A percentile compares a stretch with the other conserved stretches of the same genome.
Conservation (phyloP, 345 rosid species). For the Erysimum cheiranthoides region DNA sequence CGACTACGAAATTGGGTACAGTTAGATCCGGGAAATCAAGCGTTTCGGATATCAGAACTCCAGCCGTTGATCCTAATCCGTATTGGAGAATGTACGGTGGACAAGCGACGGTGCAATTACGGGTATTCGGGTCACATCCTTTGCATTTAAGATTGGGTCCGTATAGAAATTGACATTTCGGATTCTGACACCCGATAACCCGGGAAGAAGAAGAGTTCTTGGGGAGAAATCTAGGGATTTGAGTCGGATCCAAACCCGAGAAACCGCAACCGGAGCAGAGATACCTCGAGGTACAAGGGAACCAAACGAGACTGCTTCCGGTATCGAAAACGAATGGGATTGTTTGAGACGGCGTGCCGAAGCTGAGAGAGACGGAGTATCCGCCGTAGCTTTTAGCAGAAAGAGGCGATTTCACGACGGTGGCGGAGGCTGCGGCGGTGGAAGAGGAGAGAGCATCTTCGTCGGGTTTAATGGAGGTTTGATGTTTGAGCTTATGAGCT, state of each 20-base stretch:
- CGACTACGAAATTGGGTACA: slow-evolving; percentile 64
- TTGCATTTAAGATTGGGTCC: slow-evolving; percentile 55
- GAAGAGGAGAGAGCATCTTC: slow-evolving; percentile 37
- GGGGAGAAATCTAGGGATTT: slow-evolving; percentile 59
- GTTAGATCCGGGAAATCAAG: slow-evolving; percentile 56
- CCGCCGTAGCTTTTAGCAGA: slow-evolving; percentile 77
- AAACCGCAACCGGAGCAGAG: slow-evolving; percentile 62
- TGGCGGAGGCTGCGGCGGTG: slow-evolving; percentile 31
- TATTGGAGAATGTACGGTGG: slow-evolving; percentile 79
- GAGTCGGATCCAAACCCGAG: slow-evolving; percentile 49
- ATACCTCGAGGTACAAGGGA: slow-evolving; percentile 83
- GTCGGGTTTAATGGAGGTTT: slow-evolving; percentile 31
- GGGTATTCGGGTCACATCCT: slow-evolving; percentile 53
- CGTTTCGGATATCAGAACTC: slow-evolving; percentile 64
- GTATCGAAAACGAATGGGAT: slow-evolving; percentile 72
- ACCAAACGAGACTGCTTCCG: slow-evolving; percentile 89
- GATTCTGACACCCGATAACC: slow-evolving; percentile 67
- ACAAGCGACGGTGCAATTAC: slow-evolving; percentile 67
- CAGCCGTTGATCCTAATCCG: slow-evolving; percentile 77
- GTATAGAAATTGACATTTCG: slow-evolving; percentile 62
- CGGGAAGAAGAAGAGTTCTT: slow-evolving; percentile 60
- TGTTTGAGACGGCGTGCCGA: slow-evolving; percentile 87
- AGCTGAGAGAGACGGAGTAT: slow-evolving; percentile 73
- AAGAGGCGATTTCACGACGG: slow-evolving; percentile 54
- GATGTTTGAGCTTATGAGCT: slow-evolving; percentile 66